A percentile compares a stretch with the other conserved stretches of the same genome.
phyloP scores from a whole-genome alignment of 2,329 filamentous ascomycete species.

The Arthrobotrys entomopaga region DNA sequence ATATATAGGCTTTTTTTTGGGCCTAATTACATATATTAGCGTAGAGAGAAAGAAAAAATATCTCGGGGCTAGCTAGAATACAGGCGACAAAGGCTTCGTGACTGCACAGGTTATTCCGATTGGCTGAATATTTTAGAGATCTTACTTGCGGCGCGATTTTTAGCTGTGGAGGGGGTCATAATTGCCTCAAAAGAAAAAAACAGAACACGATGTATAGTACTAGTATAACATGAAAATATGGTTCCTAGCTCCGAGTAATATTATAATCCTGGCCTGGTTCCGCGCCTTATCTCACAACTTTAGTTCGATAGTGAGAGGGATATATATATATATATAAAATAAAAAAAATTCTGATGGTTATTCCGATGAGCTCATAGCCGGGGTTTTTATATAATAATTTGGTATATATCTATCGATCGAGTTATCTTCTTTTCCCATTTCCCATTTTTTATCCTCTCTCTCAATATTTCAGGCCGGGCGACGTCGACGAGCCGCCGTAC shows the following conservation, averaged over 20 bases:
- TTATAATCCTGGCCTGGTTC: conserved; percentile 3
- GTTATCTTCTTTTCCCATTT: neutral
- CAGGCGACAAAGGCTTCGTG: too few relatives aligned
- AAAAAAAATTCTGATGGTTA: conserved; percentile 19
- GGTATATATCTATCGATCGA: neutral
- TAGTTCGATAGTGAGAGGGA: conserved; percentile 22
- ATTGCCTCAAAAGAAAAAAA: conserved; percentile 35
- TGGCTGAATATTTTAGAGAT: conserved; percentile 11
- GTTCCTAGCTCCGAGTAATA: neutral
- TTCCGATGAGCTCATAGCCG: conserved; percentile 28
- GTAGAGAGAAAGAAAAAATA: too few relatives aligned
- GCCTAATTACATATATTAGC: too few relatives aligned
- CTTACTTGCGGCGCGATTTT: neutral
- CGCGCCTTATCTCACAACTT: conserved; percentile 34
- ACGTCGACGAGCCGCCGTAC: too few relatives aligned
- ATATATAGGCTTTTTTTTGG: too few relatives aligned
- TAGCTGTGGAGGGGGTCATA: conserved; percentile 18
- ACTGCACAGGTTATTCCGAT: conserved; percentile 49
- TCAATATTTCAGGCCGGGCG: neutral
- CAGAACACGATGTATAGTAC: neutral
- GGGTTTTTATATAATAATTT: conserved; percentile 9
- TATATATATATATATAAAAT: conserved; percentile 28
- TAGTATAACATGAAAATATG: too few relatives aligned
- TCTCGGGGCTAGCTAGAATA: neutral
- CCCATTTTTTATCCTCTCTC: conserved; percentile 3